Base-by-base conservation (phyloP, 345 rosid genomes). In the Eucalyptus tenuipes region DNA sequence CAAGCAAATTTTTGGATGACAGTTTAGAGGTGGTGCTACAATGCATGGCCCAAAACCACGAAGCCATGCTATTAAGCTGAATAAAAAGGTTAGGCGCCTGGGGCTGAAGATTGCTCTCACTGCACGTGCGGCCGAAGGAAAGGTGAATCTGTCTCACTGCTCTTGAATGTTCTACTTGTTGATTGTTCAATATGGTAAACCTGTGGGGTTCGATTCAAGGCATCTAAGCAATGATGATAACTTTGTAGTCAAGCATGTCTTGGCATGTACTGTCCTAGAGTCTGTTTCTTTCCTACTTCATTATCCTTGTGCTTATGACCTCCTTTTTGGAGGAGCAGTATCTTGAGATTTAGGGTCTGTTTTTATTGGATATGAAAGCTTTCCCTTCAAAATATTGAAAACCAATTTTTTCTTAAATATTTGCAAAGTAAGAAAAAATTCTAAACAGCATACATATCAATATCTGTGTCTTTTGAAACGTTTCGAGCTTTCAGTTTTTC, bases 11-110 rank as follows among this genome's bases (percentile, higher is more conserved):
- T 68, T 89, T 89, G 85, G 31, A 61, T 91, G 89, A 92, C 95
- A 97, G 99, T 98, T 98, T 88, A 95, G 98, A 89, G 97, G 97
- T 88, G 99, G 99, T 92, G 95, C 95, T 90, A 89, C 88, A 10
- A 97, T 96, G 99, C 98, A 95, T 92, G 99, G 98, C 50, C 99
- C 98, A 84, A 97, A 94, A 93, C 98, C 98, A 45, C 92, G 98
- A 90, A 98, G 98, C 92, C 99, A 98, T 93, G 99, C 97, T 48
- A 88, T 98, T 87, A 96, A 95, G 95, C 81, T 94, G 89, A 98
- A 98, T 89, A 98, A 98, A 93, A 94, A 98, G 90, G 97, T 97
- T 91, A 94, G 99, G 88, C 94, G 99, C 31, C 91, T 96, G 71
- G 99, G 99, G 75, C 89, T 97, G 93, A 98, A 96, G 95, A 94